A percentile compares a stretch with the other conserved stretches of the same genome.
Evolutionary conservation across 176 grass and related monocot genomes (phyloP).

Genomic region (Aechmea fasciata): DNA sequence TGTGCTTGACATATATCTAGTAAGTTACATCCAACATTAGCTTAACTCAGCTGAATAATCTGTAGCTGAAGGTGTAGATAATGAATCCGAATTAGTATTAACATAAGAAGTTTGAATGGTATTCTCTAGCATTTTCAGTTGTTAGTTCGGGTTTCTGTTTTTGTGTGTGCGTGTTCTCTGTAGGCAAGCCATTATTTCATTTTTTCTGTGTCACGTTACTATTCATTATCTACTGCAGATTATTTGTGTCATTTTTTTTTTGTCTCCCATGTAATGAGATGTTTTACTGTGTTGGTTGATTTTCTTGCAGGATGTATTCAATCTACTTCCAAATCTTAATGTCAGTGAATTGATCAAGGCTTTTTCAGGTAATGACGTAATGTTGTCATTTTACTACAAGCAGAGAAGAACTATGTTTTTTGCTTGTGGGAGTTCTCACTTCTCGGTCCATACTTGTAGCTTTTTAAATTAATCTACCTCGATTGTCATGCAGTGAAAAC

Average conservation of each 20-base stretch:
- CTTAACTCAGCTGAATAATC: too few species aligned
- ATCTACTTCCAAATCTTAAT: constrained; percentile 93
- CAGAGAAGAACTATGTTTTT: background rate
- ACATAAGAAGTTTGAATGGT: too few species aligned
- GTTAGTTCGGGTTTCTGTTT: too few species aligned
- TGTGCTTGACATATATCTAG: too few species aligned
- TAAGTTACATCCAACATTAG: too few species aligned
- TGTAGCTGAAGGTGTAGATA: too few species aligned
- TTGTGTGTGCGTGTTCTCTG: too few species aligned
- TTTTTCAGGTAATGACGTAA: constrained; percentile 87
- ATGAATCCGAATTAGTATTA: too few species aligned
- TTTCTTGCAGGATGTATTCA: constrained; percentile 71
- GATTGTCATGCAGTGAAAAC: constrained; percentile 80
- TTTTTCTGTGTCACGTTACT: too few species aligned
- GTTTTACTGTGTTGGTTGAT: constrained; percentile 1
- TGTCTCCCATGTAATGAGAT: background rate
- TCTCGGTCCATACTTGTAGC: background rate
- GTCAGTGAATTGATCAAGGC: constrained; percentile 91
- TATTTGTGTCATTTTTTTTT: background rate
- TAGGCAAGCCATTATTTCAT: too few species aligned
- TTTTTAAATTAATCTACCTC: constrained; percentile 9
- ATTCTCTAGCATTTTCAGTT: too few species aligned
- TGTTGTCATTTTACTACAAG: background rate
- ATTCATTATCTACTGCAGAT: background rate
- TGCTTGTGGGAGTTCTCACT: constrained; percentile 5